Conservation (phyloP, 176 grass and related monocot species). For the Aegilops sharonensis region DNA sequence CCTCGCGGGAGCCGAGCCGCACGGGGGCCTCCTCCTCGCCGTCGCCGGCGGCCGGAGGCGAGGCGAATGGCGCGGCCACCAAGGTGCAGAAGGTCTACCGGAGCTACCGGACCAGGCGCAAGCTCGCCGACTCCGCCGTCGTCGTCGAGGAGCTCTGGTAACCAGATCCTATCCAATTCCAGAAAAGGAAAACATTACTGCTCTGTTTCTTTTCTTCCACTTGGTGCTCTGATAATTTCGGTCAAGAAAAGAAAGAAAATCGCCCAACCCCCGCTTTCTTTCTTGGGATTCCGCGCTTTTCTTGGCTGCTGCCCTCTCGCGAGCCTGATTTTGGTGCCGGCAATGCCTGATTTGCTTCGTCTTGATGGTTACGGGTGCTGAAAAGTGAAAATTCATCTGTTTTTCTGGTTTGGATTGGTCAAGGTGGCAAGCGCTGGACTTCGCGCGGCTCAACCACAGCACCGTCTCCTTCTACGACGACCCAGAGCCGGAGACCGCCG, state of each 20-base stretch:
- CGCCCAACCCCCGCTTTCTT: not conserved
- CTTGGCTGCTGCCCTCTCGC: not conserved
- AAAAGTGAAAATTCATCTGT: conserved; percentile 3
- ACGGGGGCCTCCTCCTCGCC: not conserved
- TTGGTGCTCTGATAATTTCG: not conserved
- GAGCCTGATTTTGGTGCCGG: not conserved
- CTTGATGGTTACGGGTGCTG: not conserved
- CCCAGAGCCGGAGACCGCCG: conserved; percentile 62
- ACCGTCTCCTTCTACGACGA: conserved; percentile 83
- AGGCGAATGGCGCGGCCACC: conserved; percentile 59
- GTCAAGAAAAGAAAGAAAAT: not conserved
- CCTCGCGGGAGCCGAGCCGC: not conserved
- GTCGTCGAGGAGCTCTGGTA: conserved; percentile 98
- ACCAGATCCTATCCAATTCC: not conserved
- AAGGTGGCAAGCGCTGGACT: conserved; percentile 91
- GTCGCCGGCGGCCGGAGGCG: conserved; percentile 13
- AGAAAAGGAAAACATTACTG: too few species aligned
- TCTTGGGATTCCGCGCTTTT: not conserved
- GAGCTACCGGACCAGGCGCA: conserved; percentile 90
- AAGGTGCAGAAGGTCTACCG: conserved; percentile 95
- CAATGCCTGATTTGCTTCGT: not conserved
- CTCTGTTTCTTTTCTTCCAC: not conserved
- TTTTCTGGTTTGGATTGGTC: not conserved
- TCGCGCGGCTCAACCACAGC: conserved; percentile 62
- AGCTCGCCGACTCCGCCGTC: conserved; percentile 91